These are phyloP conservation scores for Alternaria arborescens DNA, from an alignment of 2,329 filamentous ascomycete species.

Conservation along the genomic window DNA sequence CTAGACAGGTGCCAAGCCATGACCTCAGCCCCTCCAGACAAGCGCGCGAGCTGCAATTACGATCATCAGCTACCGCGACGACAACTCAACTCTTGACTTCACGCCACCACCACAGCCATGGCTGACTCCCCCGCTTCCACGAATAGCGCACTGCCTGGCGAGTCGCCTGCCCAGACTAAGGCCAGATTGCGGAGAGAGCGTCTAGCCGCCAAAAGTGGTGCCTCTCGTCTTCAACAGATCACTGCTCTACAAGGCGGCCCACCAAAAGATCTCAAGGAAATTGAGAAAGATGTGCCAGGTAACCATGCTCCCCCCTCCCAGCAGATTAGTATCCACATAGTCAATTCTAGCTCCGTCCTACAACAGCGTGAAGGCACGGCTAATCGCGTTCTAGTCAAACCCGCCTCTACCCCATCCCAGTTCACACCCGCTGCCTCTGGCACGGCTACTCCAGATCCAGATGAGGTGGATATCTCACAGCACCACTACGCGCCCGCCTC, in stretches of 20 bases:
- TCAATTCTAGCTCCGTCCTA: neutral
- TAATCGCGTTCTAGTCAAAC: slow-evolving; percentile 37
- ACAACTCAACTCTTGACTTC: slow-evolving; percentile 1
- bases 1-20: slow-evolving; percentile 19
- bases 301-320: slow-evolving; percentile 20
- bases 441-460: slow-evolving; percentile 64
- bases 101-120: slow-evolving; percentile 25
- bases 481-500: slow-evolving; percentile 70
- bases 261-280: slow-evolving; percentile 45
- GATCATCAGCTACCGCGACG: slow-evolving; percentile 1
- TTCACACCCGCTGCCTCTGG: slow-evolving; percentile 30
- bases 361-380: slow-evolving; percentile 17
- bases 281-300: slow-evolving; percentile 48
- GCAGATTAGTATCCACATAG: slow-evolving; percentile 14
- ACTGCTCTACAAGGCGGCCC: slow-evolving; percentile 70
- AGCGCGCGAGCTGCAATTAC: no score
- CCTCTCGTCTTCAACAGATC: slow-evolving; percentile 76
- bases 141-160: slow-evolving; percentile 27
- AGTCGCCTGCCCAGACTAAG: slow-evolving; percentile 62
- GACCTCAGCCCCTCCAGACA: slow-evolving; percentile 21
- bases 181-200: slow-evolving; percentile 80
- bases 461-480: slow-evolving; percentile 80
- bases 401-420: slow-evolving; percentile 30
- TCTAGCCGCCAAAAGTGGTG: slow-evolving; percentile 78
- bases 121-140: slow-evolving; percentile 34